Percentiles rank a stretch among this genome's conserved stretches.
phyloP scores from a whole-genome alignment of 805 yeast species.

The Zygoascus flipseniorum region DNA sequence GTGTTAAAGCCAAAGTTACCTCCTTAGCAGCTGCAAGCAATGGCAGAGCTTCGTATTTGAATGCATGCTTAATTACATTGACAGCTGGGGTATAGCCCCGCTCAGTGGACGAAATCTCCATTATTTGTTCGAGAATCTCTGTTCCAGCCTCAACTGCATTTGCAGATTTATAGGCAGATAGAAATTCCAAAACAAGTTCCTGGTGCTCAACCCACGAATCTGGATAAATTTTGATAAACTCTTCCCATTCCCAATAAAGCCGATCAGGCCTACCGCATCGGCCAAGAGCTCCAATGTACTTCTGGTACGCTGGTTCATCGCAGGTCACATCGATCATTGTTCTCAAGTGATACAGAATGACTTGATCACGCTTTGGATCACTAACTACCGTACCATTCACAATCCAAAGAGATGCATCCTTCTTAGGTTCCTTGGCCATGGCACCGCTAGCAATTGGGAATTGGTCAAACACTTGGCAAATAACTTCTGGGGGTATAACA shows the following conservation, averaged over 20 bases:
- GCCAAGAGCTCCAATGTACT: constrained; percentile 21
- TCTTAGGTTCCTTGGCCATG: constrained; percentile 11
- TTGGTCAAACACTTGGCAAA: constrained; percentile 18
- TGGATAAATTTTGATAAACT: background rate
- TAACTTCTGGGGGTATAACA: constrained; percentile 7
- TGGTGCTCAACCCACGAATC: constrained; percentile 9
- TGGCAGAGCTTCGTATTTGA: constrained; percentile 16
- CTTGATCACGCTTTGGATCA: constrained; percentile 15
- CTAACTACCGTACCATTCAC: constrained; percentile 13
- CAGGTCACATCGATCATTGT: constrained; percentile 8
- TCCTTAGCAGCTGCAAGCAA: constrained; percentile 4
- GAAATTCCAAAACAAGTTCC: constrained; percentile 19
- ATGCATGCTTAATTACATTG: constrained; percentile 8
- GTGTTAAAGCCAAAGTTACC: constrained; percentile 13
- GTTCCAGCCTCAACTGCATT: constrained; percentile 10
- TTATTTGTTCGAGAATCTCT: constrained; percentile 11
- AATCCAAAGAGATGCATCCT: constrained; percentile 13
- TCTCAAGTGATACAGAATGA: constrained; percentile 15
- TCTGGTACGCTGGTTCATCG: constrained; percentile 9
- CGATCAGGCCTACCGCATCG: constrained; percentile 15
- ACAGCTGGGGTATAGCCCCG: constrained; percentile 8
- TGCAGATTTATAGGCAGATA: constrained; percentile 17
- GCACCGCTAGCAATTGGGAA: constrained; percentile 19
- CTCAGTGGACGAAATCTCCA: constrained; percentile 9
- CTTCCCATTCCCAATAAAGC: constrained; percentile 18